A percentile compares a stretch with the other conserved stretches of the same genome.
Conservation (phyloP, 371 early-diverging fungal species). For the Rhizopus delemar region DNA sequence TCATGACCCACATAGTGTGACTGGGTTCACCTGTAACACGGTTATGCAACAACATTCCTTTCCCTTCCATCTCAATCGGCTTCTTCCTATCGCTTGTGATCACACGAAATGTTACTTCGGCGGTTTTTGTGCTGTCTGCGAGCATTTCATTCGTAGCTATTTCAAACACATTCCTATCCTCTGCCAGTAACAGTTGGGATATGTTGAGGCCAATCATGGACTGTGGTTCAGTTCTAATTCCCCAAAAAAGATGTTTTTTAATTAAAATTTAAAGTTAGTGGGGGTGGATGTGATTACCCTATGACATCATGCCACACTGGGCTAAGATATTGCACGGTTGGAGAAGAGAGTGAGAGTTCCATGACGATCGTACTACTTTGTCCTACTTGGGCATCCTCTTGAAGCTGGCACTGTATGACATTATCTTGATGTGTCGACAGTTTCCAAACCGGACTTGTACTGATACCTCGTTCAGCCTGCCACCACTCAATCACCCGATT, state of each 20-base stretch:
- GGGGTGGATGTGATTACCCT: slow-evolving; percentile 43
- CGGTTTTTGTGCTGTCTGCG: slow-evolving; percentile 69
- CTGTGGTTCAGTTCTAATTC: slow-evolving; percentile 35
- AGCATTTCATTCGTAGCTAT: slow-evolving; percentile 70
- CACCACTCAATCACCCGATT: slow-evolving; percentile 67
- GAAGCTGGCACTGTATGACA: slow-evolving; percentile 21
- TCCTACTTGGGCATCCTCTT: slow-evolving; percentile 56
- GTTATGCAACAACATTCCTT: slow-evolving; percentile 89
- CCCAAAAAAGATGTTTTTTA: no score
- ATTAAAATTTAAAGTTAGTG: no score
- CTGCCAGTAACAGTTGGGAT: slow-evolving; percentile 42
- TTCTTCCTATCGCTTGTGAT: slow-evolving; percentile 34
- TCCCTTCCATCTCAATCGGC: slow-evolving; percentile 78
- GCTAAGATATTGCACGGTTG: slow-evolving; percentile 56
- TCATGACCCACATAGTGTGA: slow-evolving; percentile 86
- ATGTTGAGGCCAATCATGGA: slow-evolving; percentile 52
- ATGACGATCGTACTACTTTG: slow-evolving; percentile 63
- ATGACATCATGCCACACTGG: slow-evolving; percentile 62
- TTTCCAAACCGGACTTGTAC: slow-evolving; percentile 11
- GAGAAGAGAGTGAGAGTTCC: slow-evolving; percentile 58
- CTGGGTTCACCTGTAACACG: slow-evolving; percentile 66
- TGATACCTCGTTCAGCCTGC: slow-evolving; percentile 52
- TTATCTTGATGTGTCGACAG: slow-evolving; percentile 2
- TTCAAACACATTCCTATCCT: slow-evolving; percentile 64
- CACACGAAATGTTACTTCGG: slow-evolving; percentile 77